Evolutionary conservation across 805 yeast genomes (phyloP).

Genomic region (Candida insectalens): DNA sequence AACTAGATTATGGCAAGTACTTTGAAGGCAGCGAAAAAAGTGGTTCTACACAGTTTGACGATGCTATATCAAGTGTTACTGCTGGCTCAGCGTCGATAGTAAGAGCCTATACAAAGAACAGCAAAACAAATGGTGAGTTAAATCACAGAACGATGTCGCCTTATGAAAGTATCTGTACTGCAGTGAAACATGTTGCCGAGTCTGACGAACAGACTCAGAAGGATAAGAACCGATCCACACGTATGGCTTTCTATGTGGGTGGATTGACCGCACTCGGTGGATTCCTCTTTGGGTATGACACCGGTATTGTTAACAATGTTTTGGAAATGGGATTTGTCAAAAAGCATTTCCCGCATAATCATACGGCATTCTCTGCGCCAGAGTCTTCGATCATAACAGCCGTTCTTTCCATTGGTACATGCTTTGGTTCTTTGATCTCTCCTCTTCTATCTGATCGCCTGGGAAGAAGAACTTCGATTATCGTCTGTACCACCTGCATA

Average conservation of each 20-base stretch:
- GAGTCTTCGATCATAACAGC: conserved; percentile 70
- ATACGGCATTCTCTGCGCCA: conserved; percentile 39
- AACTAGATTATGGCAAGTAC: neutral
- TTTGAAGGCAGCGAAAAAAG: too few species aligned
- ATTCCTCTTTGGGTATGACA: conserved; percentile 81
- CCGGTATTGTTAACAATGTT: conserved; percentile 75
- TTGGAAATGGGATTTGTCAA: conserved; percentile 67
- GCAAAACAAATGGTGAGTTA: too few species aligned
- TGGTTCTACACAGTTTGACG: too few species aligned
- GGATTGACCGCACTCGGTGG: conserved; percentile 87
- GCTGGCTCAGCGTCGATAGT: too few species aligned
- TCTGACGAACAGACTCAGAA: neutral
- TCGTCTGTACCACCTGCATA: conserved; percentile 48
- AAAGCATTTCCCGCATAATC: conserved; percentile 40
- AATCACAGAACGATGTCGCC: too few species aligned
- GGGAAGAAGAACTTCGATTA: conserved; percentile 64
- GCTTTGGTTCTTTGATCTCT: conserved; percentile 52
- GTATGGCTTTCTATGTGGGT: conserved; percentile 67
- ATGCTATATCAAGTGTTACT: too few species aligned
- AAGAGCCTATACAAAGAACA: too few species aligned
- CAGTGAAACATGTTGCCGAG: too few species aligned
- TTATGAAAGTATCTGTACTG: too few species aligned
- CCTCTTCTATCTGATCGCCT: conserved; percentile 58
- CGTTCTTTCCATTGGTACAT: conserved; percentile 74
- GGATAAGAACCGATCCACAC: conserved; percentile 30